Conservation (phyloP, 495 filamentous ascomycete species). For the Aspergillus heteromorphus region DNA sequence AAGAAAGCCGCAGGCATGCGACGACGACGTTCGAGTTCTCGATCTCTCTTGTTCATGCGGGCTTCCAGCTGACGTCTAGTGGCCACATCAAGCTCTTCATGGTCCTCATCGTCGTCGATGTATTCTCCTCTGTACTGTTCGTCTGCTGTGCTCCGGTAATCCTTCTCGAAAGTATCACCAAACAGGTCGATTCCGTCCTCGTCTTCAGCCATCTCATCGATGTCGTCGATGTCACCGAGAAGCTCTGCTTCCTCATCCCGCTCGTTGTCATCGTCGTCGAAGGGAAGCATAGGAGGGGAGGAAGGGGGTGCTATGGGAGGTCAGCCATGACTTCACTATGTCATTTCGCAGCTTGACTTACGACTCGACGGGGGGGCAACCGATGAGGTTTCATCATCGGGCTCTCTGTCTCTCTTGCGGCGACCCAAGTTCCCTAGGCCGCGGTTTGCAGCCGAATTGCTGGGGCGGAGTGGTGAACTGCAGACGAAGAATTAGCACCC, state of each 20-base stretch:
- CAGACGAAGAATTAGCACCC: conserved; percentile 12
- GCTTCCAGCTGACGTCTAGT: conserved; percentile 75
- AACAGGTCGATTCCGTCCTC: conserved; percentile 93
- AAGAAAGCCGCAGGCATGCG: conserved; percentile 80
- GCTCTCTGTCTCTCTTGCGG: conserved; percentile 78
- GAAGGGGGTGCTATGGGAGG: conserved; percentile 30
- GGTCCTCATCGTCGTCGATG: conserved; percentile 77
- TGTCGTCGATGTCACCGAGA: conserved; percentile 79
- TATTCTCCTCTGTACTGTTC: conserved; percentile 64
- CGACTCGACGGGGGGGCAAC: conserved; percentile 67
- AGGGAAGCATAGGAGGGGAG: conserved; percentile 50
- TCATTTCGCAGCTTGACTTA: conserved; percentile 39
- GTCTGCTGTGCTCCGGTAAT: conserved; percentile 62
- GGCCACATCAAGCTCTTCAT: conserved; percentile 65
- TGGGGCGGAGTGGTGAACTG: conserved; percentile 78
- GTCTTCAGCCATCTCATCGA: conserved; percentile 95
- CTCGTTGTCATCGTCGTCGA: conserved; percentile 69
- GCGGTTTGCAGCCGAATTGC: conserved; percentile 82
- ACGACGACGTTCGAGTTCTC: conserved; percentile 67
- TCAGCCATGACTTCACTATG: conserved; percentile 14
- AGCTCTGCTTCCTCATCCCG: conserved; percentile 68
- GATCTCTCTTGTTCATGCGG: conserved; percentile 76
- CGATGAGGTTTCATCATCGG: conserved; percentile 70
- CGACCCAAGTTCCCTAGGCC: conserved; percentile 54
- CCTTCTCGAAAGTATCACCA: conserved; percentile 79